phyloP scores from a whole-genome alignment of 495 filamentous ascomycete species.

The Neurospora sp. region DNA sequence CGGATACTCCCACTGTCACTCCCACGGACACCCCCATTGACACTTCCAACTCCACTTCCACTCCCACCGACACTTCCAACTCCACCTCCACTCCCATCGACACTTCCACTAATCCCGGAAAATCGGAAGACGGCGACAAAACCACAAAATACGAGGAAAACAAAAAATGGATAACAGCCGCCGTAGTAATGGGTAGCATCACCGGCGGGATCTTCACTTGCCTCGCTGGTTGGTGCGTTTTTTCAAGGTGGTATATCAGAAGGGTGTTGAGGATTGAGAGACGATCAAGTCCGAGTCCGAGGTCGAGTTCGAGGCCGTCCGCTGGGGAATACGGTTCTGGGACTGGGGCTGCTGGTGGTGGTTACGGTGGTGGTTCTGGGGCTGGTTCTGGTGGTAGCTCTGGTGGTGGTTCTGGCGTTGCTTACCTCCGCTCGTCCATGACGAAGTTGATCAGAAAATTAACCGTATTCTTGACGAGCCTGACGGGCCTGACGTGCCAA shows the following conservation, averaged over 20 bases:
- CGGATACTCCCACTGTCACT: background rate
- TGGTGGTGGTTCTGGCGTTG: background rate
- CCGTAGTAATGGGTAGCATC: background rate
- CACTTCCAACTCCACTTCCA: too few relatives aligned
- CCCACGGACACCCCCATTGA: too few relatives aligned
- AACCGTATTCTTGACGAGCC: too few relatives aligned
- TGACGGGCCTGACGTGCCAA: too few relatives aligned
- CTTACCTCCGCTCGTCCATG: too few relatives aligned
- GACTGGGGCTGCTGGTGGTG: background rate
- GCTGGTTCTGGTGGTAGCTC: background rate
- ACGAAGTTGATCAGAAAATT: too few relatives aligned
- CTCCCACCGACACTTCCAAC: too few relatives aligned
- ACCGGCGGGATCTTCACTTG: background rate
- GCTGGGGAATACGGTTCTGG: background rate
- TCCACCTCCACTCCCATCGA: too few relatives aligned
- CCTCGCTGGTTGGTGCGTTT: background rate
- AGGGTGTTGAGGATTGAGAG: background rate
- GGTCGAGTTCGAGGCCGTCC: background rate
- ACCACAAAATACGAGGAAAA: background rate
- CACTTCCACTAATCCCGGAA: too few relatives aligned
- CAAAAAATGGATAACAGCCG: background rate
- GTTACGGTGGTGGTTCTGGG: background rate
- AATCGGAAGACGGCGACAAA: background rate
- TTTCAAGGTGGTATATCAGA: background rate
- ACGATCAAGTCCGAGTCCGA: background rate